A percentile compares a stretch with the other conserved stretches of the same genome.
Evolutionary conservation across 495 filamentous ascomycete genomes (phyloP).

Genomic region (Chaetomidium leptoderma): DNA sequence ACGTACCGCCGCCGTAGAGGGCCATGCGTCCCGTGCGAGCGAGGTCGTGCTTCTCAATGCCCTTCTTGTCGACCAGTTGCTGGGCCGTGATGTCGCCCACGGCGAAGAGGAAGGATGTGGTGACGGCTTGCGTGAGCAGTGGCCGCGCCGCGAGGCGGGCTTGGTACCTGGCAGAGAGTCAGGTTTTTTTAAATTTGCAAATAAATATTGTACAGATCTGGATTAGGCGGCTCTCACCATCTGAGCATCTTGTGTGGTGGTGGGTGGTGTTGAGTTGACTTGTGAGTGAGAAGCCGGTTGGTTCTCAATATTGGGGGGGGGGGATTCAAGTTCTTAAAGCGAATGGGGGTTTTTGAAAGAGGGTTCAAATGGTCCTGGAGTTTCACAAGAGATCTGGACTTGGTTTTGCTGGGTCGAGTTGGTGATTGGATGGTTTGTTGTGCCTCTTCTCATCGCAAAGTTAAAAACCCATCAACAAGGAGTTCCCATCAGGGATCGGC

Average conservation of each 20-base stretch:
- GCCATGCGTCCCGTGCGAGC: constrained; percentile 84
- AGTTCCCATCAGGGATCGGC: constrained; percentile 5
- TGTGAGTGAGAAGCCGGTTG: not conserved
- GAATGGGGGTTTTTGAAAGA: too few species aligned
- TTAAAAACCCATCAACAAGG: not conserved
- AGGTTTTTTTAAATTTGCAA: too few species aligned
- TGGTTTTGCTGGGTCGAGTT: not conserved
- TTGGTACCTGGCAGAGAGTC: constrained; percentile 66
- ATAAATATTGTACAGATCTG: too few species aligned
- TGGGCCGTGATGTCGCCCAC: constrained; percentile 91
- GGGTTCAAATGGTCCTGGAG: not conserved
- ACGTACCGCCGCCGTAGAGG: constrained; percentile 80
- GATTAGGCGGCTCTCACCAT: constrained; percentile 11
- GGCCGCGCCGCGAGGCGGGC: constrained; percentile 73
- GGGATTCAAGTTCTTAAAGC: not conserved
- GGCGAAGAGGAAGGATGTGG: constrained; percentile 83
- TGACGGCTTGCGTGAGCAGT: constrained; percentile 82
- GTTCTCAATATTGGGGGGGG: too few species aligned
- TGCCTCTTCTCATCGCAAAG: not conserved
- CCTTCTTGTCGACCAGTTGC: constrained; percentile 81
- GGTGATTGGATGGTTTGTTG: not conserved
- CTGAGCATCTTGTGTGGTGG: constrained; percentile 5
- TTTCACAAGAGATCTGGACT: not conserved
- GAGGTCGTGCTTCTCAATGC: constrained; percentile 73
- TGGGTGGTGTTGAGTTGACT: not conserved